Percentiles rank a stretch among this genome's conserved stretches.
These are phyloP conservation scores for Cardamine occulta DNA, from an alignment of 345 rosid species.

Conservation along the genomic window DNA sequence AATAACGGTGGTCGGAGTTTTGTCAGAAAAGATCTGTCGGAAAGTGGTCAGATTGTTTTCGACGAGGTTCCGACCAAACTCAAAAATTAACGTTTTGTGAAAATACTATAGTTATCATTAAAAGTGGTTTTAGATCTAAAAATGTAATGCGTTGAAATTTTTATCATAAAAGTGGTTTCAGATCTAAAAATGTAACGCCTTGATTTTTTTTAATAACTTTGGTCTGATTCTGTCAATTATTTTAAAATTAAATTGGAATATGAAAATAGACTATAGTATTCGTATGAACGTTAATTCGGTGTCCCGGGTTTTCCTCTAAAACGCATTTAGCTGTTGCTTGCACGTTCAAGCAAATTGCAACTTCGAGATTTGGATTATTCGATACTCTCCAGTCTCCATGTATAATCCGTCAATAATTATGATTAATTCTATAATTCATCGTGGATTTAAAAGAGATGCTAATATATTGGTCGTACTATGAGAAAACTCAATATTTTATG, in stretches of 20 bases:
- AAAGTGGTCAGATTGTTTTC: too few relatives aligned
- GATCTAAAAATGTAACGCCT: background rate
- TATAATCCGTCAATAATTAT: slow-evolving; percentile 31
- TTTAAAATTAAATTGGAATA: background rate
- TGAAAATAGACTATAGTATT: background rate
- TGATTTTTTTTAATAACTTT: too few relatives aligned
- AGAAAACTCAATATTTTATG: background rate
- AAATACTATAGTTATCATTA: background rate
- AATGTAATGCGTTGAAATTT: too few relatives aligned
- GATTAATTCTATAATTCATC: background rate
- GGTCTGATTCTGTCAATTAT: background rate
- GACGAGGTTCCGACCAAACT: too few relatives aligned
- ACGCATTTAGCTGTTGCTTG: slow-evolving; percentile 31
- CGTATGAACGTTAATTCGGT: background rate
- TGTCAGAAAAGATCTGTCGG: too few relatives aligned
- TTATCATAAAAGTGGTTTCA: background rate
- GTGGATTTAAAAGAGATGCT: background rate
- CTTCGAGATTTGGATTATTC: slow-evolving; percentile 6
- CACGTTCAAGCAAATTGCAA: slow-evolving; percentile 30
- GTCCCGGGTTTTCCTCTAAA: slow-evolving; percentile 22
- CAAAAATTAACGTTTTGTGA: background rate
- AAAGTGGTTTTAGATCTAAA: background rate
- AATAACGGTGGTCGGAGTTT: too few relatives aligned
- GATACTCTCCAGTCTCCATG: background rate
- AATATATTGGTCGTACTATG: background rate